Evolutionary conservation across 495 filamentous ascomycete genomes (phyloP), one percentile per base, ranked within the genome.

Genomic region (Echria macrotheca): DNA sequence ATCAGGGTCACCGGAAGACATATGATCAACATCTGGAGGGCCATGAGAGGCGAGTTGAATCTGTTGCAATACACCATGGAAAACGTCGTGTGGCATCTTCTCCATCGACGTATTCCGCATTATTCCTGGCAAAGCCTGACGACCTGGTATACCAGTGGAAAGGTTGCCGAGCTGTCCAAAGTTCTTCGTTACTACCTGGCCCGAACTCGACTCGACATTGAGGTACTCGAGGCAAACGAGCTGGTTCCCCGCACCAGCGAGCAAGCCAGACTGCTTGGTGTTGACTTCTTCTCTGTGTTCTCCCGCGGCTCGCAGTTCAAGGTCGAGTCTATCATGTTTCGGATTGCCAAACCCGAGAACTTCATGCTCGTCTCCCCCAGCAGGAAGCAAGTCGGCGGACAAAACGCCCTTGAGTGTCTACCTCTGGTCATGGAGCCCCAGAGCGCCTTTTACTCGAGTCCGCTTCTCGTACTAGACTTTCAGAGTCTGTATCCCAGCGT

Each of bases 371-470:
- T 94, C 19, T 96, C 90, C 5, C 93, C 93, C 1, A 91, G 85
- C 58, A 77, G 79, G 47, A 93, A 89, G 66, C 94, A 98, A 57
- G 90, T 98, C 19, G 91, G 89, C 4, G 79, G 82, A 24, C 94
- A 97, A 60, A 98, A 97, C 58, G 93, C 93, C 10, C 74, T 96
- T 18, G 93, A 98, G 64, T 97, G 93, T 51, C 73, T 96, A 19
- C 94, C 93, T 5, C 71, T 98, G 41, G 94, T 97, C 26, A 96
- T 98, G 93, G 93, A 98, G 58, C 93, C 93, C 2, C 89, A 93
- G 61, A 96, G 91, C 47, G 85, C 82, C 25, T 97, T 97, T 58
- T 98, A 97, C 63, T 87, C 73, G 23, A 91, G 87, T 50, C 93
- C 93, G 0, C 61, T 98, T 10, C 59, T 98, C 9, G 93, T 98